phyloP scores from a whole-genome alignment of 495 filamentous ascomycete genomes.

The Trichoderma virens region DNA sequence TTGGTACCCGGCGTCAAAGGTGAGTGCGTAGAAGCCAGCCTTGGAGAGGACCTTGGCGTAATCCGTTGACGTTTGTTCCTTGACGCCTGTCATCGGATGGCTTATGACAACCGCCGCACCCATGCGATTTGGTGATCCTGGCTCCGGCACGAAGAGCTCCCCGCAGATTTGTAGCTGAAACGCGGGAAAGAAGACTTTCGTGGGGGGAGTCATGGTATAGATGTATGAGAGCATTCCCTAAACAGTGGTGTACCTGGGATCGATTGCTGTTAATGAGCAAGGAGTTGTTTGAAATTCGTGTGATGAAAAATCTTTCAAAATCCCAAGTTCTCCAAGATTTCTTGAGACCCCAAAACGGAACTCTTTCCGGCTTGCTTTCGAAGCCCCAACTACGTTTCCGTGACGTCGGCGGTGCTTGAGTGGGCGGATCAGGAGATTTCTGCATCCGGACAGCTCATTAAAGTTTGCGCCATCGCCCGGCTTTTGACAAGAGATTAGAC shows the following conservation, averaged over 20 bases:
- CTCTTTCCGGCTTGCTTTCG: too few species aligned
- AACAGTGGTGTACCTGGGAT: neutral
- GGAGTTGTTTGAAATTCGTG: neutral
- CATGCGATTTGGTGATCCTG: constrained; percentile 11
- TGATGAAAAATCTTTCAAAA: neutral
- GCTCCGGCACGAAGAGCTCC: constrained; percentile 1
- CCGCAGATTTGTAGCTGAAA: constrained; percentile 9
- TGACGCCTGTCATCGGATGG: constrained; percentile 30
- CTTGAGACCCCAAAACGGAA: neutral
- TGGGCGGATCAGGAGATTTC: neutral
- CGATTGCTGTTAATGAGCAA: neutral
- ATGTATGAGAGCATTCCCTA: neutral
- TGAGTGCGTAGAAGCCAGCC: constrained; percentile 26
- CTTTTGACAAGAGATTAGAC: neutral
- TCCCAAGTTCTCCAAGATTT: neutral
- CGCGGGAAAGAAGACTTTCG: neutral
- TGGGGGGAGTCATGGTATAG: neutral
- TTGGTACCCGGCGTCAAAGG: constrained; percentile 34
- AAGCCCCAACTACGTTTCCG: neutral
- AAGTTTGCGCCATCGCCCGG: neutral
- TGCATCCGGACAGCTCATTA: neutral
- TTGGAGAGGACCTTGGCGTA: constrained; percentile 26
- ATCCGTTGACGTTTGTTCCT: constrained; percentile 31
- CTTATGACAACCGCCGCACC: constrained; percentile 27
- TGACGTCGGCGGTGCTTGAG: neutral